A percentile compares a stretch with the other conserved stretches of the same genome.
Conservation (phyloP, 306 rosid species). For the Glycine soja region DNA sequence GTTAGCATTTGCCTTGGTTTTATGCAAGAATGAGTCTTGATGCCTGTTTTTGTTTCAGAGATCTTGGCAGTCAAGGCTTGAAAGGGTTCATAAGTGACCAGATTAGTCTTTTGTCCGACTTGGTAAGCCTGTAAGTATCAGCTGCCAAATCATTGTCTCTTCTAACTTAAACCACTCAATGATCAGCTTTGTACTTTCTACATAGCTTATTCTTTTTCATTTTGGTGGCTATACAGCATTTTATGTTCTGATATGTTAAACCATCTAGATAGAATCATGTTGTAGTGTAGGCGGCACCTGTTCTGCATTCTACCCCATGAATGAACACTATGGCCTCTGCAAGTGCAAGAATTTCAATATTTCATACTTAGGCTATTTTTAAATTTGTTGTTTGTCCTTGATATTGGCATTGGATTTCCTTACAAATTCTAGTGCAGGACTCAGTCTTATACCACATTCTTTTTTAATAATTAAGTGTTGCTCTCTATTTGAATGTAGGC, state of each 20-base stretch:
- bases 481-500: conserved; percentile 32
- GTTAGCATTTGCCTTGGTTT: too few species aligned
- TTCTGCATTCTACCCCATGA: not conserved
- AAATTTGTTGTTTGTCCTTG: too few species aligned
- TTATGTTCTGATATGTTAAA: conserved; percentile 18
- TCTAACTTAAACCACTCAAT: too few species aligned
- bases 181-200: too few species aligned
- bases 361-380: too few species aligned
- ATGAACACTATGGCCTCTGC: not conserved
- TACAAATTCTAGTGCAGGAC: not conserved
- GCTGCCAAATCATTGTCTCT: conserved; percentile 19
- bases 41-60: conserved; percentile 60
- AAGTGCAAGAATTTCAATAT: not conserved
- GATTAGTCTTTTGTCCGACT: conserved; percentile 79
- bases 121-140: conserved; percentile 89
- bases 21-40: too few species aligned
- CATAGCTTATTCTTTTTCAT: not conserved
- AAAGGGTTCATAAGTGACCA: conserved; percentile 84
- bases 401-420: too few species aligned
- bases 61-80: conserved; percentile 93
- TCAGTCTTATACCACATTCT: not conserved
- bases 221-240: not conserved
- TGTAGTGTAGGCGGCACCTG: too few species aligned
- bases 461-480: conserved; percentile 8
- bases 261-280: conserved; percentile 6